Evolutionary conservation across 495 filamentous ascomycete species (phyloP).

Genomic region (Pseudoneurospora amorphoporcata): DNA sequence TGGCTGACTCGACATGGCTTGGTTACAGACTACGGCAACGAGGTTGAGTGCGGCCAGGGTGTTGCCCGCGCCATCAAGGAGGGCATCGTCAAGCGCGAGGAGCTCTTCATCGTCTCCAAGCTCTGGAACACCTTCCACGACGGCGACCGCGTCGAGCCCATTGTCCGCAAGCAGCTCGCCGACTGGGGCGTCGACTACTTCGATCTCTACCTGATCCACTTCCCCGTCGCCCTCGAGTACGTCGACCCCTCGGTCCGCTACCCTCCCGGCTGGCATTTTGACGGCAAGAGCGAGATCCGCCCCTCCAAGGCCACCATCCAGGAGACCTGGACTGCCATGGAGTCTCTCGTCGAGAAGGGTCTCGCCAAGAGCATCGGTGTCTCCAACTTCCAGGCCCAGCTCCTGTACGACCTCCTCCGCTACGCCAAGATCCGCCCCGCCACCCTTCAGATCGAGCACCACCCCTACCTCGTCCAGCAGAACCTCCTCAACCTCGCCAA

Average conservation of each 20-base stretch:
- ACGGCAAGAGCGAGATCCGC: constrained; percentile 45
- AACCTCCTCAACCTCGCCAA: constrained; percentile 63
- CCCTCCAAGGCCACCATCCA: constrained; percentile 63
- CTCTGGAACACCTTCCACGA: constrained; percentile 90
- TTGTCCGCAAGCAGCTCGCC: constrained; percentile 58
- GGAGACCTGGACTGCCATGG: constrained; percentile 85
- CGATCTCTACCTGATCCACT: constrained; percentile 75
- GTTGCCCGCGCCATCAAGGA: constrained; percentile 81
- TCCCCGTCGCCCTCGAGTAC: constrained; percentile 70
- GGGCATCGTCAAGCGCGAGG: constrained; percentile 72
- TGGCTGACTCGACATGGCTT: constrained; percentile 12
- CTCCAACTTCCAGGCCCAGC: constrained; percentile 76
- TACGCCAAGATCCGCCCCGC: constrained; percentile 72
- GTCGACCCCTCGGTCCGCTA: constrained; percentile 69
- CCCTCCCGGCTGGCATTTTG: constrained; percentile 66
- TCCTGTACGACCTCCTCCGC: constrained; percentile 76
- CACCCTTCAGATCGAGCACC: constrained; percentile 91
- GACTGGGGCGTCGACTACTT: constrained; percentile 84
- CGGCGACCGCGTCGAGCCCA: constrained; percentile 59
- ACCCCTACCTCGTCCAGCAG: constrained; percentile 86
- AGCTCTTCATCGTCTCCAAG: constrained; percentile 88
- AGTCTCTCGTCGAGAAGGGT: constrained; percentile 58
- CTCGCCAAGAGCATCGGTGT: constrained; percentile 73
- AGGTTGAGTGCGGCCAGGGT: constrained; percentile 73
- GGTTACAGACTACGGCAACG: constrained; percentile 73